Evolutionary conservation across 2,329 filamentous ascomycete species (phyloP).

Genomic region (Cryphonectria japonica): DNA sequence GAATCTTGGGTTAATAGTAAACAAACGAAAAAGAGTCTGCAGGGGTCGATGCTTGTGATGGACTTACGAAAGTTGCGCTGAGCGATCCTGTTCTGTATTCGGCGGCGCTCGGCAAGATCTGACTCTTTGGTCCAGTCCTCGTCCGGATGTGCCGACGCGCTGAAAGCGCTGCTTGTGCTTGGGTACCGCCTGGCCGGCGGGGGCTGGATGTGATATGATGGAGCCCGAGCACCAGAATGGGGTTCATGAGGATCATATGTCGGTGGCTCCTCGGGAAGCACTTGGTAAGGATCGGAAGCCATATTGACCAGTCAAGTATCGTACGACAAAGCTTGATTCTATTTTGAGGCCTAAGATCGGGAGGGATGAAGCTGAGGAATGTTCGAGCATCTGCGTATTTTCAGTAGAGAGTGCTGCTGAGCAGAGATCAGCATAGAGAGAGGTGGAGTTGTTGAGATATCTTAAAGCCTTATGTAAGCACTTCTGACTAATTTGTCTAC

Average conservation of each 20-base stretch:
- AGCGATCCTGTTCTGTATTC: constrained; percentile 97
- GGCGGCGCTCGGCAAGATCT: constrained; percentile 87
- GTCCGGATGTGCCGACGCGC: constrained; percentile 89
- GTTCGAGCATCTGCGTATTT: no score
- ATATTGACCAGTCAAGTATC: neutral
- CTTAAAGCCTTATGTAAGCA: no score
- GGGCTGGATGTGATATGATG: constrained; percentile 20
- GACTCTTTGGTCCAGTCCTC: constrained; percentile 99
- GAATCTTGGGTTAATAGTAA: neutral
- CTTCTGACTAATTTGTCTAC: no score
- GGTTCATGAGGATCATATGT: constrained; percentile 24
- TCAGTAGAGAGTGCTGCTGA: no score
- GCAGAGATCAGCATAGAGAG: no score
- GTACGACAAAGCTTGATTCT: no score
- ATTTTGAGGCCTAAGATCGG: no score
- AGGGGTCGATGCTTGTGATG: constrained; percentile 29
- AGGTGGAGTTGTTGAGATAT: no score
- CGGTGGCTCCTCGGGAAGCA: constrained; percentile 28
- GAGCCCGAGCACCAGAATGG: constrained; percentile 26
- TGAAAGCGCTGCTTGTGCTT: constrained; percentile 89
- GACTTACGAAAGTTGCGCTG: constrained; percentile 90
- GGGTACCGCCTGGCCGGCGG: constrained; percentile 27
- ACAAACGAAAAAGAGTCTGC: neutral
- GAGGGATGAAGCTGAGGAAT: no score
- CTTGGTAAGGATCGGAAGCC: constrained; percentile 27